These are phyloP conservation scores for Iris pallida DNA, from an alignment of 116 monocot species.

Conservation along the genomic window DNA sequence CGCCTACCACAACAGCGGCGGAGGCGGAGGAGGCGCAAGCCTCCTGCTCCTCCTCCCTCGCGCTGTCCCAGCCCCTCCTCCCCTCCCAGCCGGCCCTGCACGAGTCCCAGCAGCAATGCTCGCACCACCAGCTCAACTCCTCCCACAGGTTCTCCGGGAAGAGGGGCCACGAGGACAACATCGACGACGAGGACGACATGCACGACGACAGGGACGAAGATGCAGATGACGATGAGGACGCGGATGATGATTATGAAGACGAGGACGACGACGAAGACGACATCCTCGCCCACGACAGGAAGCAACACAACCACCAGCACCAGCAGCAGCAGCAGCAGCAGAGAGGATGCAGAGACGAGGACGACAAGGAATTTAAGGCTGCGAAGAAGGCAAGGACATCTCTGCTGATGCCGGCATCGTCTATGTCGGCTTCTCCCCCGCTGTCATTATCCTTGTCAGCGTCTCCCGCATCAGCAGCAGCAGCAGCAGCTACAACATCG, in stretches of 20 bases:
- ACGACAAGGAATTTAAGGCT: constrained; percentile 16
- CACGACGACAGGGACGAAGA: neutral
- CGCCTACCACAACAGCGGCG: constrained; percentile 51
- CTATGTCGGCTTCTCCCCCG: constrained; percentile 10
- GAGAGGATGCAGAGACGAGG: neutral
- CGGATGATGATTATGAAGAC: constrained; percentile 11
- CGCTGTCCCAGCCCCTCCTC: neutral
- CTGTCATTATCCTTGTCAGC: constrained; percentile 34
- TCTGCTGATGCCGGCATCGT: neutral
- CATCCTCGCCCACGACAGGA: constrained; percentile 12
- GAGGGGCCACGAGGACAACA: constrained; percentile 22
- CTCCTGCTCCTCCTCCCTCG: neutral
- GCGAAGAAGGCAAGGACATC: neutral
- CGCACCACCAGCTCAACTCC: constrained; percentile 6
- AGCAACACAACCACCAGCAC: constrained; percentile 15
- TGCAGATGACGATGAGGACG: constrained; percentile 9
- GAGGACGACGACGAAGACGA: constrained; percentile 23
- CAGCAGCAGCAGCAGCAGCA: neutral
- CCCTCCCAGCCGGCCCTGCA: neutral
- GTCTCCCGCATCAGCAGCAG: constrained; percentile 5
- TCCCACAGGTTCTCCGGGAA: neutral
- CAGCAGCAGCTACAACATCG: constrained; percentile 8
- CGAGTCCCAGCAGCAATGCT: constrained; percentile 21
- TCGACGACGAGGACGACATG: constrained; percentile 7
- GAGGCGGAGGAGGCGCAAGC: constrained; percentile 1